Conservation (phyloP, 1,284 basidiomycete genomes). For the Marasmius tenuissimus region DNA sequence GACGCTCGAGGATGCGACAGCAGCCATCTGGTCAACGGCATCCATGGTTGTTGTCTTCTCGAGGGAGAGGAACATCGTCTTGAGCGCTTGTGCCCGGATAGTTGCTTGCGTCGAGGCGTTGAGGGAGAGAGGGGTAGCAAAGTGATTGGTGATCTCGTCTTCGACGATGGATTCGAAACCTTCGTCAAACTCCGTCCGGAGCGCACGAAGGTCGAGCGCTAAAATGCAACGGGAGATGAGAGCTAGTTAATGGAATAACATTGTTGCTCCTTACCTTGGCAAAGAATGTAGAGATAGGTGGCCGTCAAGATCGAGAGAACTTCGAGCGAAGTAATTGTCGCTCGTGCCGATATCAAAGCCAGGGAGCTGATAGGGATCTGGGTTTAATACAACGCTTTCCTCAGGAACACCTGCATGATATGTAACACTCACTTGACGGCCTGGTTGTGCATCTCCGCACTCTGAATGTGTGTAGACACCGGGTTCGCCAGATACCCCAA, state of each 20-base stretch:
- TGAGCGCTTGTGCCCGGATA: conserved; percentile 32
- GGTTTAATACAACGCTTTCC: neutral
- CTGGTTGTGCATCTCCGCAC: conserved; percentile 88
- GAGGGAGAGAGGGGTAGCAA: conserved; percentile 36
- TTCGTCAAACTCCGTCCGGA: conserved; percentile 63
- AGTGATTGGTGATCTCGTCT: conserved; percentile 50
- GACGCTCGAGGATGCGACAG: conserved; percentile 61
- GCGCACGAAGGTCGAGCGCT: conserved; percentile 76
- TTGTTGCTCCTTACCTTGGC: conserved; percentile 50
- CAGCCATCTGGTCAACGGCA: conserved; percentile 60
- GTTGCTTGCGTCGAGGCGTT: conserved; percentile 29
- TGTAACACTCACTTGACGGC: conserved; percentile 67
- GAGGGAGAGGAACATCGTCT: conserved; percentile 50
- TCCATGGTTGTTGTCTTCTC: conserved; percentile 74
- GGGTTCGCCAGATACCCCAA: conserved; percentile 82
- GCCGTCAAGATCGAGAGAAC: conserved; percentile 73
- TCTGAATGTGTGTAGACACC: conserved; percentile 83
- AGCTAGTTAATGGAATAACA: neutral
- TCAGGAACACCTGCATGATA: conserved; percentile 14
- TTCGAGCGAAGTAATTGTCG: conserved; percentile 75
- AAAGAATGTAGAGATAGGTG: conserved; percentile 75
- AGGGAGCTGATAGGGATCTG: conserved; percentile 55
- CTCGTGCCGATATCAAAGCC: conserved; percentile 78
- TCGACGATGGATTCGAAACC: conserved; percentile 48
- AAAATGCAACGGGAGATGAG: neutral